Evolutionary conservation across 2,329 filamentous ascomycete genomes (phyloP).

Genomic region (Paraphoma sp.): DNA sequence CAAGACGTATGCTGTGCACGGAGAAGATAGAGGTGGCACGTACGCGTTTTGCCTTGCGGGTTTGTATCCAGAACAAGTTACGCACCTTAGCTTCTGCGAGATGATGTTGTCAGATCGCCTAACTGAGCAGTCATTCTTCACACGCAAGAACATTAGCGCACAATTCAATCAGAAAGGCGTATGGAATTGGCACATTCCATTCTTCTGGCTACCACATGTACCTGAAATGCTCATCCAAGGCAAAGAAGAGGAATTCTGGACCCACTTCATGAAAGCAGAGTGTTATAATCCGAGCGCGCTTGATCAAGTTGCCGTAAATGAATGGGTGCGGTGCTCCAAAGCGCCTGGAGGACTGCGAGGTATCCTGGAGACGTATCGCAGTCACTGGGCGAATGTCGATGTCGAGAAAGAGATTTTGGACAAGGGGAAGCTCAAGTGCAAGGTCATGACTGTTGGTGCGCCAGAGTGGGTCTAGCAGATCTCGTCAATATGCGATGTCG

Average conservation of each 20-base stretch:
- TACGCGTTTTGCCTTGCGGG: constrained; percentile 27
- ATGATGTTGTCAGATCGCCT: constrained; percentile 25
- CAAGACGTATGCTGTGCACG: constrained; percentile 77
- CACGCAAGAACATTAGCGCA: constrained; percentile 25
- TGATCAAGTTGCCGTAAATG: constrained; percentile 30
- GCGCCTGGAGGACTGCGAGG: constrained; percentile 23
- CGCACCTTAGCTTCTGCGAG: constrained; percentile 26
- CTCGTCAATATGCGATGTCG: background rate
- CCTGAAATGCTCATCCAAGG: constrained; percentile 50
- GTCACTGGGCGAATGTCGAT: constrained; percentile 28
- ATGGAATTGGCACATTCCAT: constrained; percentile 33
- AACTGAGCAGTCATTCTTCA: constrained; percentile 26
- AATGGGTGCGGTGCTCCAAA: constrained; percentile 27
- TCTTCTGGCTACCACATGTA: constrained; percentile 46
- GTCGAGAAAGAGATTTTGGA: constrained; percentile 26
- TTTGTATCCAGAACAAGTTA: constrained; percentile 21
- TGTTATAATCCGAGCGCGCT: constrained; percentile 49
- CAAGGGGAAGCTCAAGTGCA: constrained; percentile 20
- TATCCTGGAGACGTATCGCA: constrained; percentile 26
- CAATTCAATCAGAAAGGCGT: constrained; percentile 27
- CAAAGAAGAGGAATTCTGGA: constrained; percentile 49
- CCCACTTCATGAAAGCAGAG: constrained; percentile 49
- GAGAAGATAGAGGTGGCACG: constrained; percentile 52
- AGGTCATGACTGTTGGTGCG: constrained; percentile 28
- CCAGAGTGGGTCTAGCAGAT: constrained; percentile 16